Evolutionary conservation across 257 asterid genomes (phyloP), one percentile per base, ranked within the genome.

Genomic region (Knoxia roxburghii): DNA sequence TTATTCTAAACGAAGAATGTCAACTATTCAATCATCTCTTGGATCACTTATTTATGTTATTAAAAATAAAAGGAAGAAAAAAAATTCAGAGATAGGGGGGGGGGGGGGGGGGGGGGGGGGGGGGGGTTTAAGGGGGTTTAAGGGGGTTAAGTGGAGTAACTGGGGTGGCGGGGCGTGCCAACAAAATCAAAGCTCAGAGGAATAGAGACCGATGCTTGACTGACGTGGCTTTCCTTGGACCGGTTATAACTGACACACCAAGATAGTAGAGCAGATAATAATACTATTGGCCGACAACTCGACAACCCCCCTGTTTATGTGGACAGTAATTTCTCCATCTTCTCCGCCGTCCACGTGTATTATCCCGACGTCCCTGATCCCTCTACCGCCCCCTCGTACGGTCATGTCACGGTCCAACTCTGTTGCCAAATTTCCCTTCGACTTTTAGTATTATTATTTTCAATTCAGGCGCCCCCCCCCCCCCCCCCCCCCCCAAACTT

Each of bases 201-300:
- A 37, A 9, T 37, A 37, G 41, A 37, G 27, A 58, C 35, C 32
- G 13, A 12, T 37, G 71, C 12, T 9, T 21, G 61, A 20, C 23
- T 21, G 35, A 67, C 77, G 84, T 73, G 82, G 82, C 82, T 45
- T 27, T 14, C 45, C 56, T 4, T 39, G 54, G 20, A 68, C 78
- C 82, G 57, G 33, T 74, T 26, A 61, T 72, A 61, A 68, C 79
- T 68, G 80, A 77, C 82, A 67, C 64, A 46, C 65, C 58, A 52
- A 20, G 71, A 77, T 60, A 27, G 68, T 69, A 73, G 75, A 60
- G 62, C 58, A 63, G 68, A 76, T 26, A 45, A 73, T 45, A 53
- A 40, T 46, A 40, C 64, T 54, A 75, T 73, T 79, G 81, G 81
- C 83, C 85, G 81, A 83, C 87, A 83, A 68, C 61, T 68, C 77